Base-by-base conservation (phyloP, 1,139 yeast species). In the Candida sojae region DNA sequence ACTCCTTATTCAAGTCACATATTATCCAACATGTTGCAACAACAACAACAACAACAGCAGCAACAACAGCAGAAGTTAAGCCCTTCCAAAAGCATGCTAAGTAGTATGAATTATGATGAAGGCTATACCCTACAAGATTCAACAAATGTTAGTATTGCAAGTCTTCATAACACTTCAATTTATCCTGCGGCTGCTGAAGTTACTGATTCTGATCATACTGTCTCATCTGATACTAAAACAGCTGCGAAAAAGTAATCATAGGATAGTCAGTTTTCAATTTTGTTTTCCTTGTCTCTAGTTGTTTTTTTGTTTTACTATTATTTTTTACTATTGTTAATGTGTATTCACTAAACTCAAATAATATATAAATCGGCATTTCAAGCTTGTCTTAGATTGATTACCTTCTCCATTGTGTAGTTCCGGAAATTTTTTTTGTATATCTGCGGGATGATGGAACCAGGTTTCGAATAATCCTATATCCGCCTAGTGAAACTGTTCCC, bases 1-100 rank as follows among this genome's bases (percentile, higher is more conserved):
- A 66, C 70, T 17, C 62, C 70, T 2, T 73, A 70, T 53, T 64
- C 76, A 3, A 63, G 63, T 43, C 67, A 67, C 44, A 57, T 71
- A 6, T 62, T 73, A 31, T 56, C 70, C 9, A 66, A 57, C 48
- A 70, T 71, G 74, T 57, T 68, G 36, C 62, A 60, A 44, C 59
- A 52, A 30, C 68, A 64, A 38, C 61, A 57, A 36, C 53, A 45
- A 25, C 54, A 45, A 23, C 50, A 45, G 30, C 41, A 43, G 13
- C 55, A 41, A 21, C 36, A 17, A 13, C 36, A 36, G 48, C 17
- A 39, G n/a, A 44, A 17, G 17, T 43, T 21, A 30, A 10, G 26
- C 12, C 45, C 42, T 13, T 3, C 36, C n/a, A 42, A 29, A 12
- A 17, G 29, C 17, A 17, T 23, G 30, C 25, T 30, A 29, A 42